Evolutionary conservation across 257 asterid genomes (phyloP).

Genomic region (Lantana camara): DNA sequence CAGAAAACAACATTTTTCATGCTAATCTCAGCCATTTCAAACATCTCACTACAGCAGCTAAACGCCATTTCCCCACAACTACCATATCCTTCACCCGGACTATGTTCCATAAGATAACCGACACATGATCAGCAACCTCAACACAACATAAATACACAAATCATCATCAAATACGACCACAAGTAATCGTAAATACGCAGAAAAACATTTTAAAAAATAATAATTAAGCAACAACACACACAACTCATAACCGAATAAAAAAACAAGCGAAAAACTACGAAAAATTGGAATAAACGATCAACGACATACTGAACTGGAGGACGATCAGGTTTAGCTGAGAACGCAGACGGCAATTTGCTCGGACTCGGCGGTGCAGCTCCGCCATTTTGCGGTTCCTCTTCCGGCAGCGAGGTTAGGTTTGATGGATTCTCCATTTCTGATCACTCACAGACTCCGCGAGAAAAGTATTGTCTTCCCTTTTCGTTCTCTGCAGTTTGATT

Average conservation of each 20-base stretch:
- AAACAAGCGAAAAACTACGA: not conserved
- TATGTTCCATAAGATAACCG: not conserved
- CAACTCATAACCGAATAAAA: conserved; percentile 6
- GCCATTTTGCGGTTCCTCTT: conserved; percentile 51
- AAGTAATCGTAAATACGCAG: not conserved
- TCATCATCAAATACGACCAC: not conserved
- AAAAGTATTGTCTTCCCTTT: not conserved
- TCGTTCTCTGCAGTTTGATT: conserved; percentile 6
- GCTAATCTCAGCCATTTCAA: conserved; percentile 6
- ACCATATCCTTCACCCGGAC: too few species aligned
- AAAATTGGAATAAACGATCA: conserved; percentile 19
- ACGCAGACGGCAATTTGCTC: conserved; percentile 53
- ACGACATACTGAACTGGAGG: conserved; percentile 66
- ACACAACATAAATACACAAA: conserved; percentile 1
- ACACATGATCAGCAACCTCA: conserved; percentile 4
- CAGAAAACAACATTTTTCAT: not conserved
- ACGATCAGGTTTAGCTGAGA: conserved; percentile 71
- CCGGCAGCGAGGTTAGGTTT: conserved; percentile 62
- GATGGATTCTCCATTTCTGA: conserved; percentile 56
- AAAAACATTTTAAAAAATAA: not conserved
- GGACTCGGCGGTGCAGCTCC: conserved; percentile 28
- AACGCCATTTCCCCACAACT: not conserved
- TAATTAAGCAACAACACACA: not conserved
- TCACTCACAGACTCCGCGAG: conserved; percentile 31
- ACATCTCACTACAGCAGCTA: conserved; percentile 1